phyloP scores from a whole-genome alignment of 2,329 filamentous ascomycete species.

The Intubia oerlemansii region DNA sequence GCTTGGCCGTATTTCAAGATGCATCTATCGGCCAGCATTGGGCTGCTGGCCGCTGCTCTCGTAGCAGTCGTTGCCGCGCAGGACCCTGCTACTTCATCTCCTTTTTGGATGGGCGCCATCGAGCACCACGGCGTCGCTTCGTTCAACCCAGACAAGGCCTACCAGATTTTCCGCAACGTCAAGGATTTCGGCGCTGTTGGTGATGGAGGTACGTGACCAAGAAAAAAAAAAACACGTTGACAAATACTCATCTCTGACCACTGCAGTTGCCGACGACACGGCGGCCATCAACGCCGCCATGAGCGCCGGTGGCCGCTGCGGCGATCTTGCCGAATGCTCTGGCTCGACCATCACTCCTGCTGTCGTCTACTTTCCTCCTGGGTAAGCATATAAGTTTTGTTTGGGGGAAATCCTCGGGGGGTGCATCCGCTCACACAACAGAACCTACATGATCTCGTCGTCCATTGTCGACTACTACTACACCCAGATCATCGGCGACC shows the following conservation, averaged over 20 bases:
- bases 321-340: conserved; percentile 10
- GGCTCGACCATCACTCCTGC: conserved; percentile 8
- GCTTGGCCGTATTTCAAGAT: too few species aligned
- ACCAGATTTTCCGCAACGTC: conserved; percentile 9
- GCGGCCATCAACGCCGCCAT: conserved; percentile 47
- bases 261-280: conserved; percentile 47
- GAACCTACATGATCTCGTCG: conserved; percentile 9
- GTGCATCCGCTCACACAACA: not conserved
- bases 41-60: conserved; percentile 2
- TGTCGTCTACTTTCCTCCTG: conserved; percentile 9
- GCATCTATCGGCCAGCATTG: conserved; percentile 1
- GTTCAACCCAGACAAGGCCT: conserved; percentile 19
- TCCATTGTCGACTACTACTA: conserved; percentile 10
- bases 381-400: conserved; percentile 3
- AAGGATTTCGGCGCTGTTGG: conserved; percentile 37
- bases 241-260: not conserved
- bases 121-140: conserved; percentile 24
- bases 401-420: too few species aligned
- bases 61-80: conserved; percentile 6
- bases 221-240: not conserved
- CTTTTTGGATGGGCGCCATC: conserved; percentile 22
- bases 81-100: conserved; percentile 1
- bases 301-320: conserved; percentile 14
- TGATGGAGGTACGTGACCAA: conserved; percentile 31
- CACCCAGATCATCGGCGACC: conserved; percentile 9